Percentiles rank a stretch among this genome's conserved stretches.
phyloP scores from a whole-genome alignment of 768 basidiomycete genomes.

The Coprinopsis strossmayeri region DNA sequence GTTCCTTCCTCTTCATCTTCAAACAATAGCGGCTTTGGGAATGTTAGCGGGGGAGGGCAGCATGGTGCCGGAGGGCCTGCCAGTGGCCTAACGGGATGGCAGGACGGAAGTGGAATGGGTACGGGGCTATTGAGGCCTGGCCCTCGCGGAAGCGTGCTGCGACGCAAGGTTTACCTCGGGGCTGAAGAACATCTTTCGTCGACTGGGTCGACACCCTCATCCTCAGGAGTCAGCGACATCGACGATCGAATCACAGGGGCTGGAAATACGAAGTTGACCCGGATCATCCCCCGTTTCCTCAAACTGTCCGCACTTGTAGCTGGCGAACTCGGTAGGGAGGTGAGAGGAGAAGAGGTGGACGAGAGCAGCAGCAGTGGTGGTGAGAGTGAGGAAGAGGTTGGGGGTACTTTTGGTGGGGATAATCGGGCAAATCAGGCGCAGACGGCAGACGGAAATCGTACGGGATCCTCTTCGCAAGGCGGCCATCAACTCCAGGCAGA shows the following conservation, averaged over 20 bases:
- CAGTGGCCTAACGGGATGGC: conserved; percentile 54
- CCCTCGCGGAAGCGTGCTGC: conserved; percentile 48
- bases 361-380: conserved; percentile 5
- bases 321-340: conserved; percentile 69
- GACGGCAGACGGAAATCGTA: too few relatives aligned
- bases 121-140: conserved; percentile 58
- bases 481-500: too few relatives aligned
- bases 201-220: neutral
- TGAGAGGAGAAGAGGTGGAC: conserved; percentile 45
- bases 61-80: conserved; percentile 1
- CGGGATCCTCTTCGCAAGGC: neutral
- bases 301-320: conserved; percentile 74
- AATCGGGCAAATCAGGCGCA: neutral
- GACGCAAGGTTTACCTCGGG: conserved; percentile 33
- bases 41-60: neutral
- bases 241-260: conserved; percentile 30
- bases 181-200: neutral
- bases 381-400: conserved; percentile 3
- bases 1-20: neutral
- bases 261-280: conserved; percentile 59
- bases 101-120: conserved; percentile 69
- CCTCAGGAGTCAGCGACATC: neutral
- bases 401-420: neutral
- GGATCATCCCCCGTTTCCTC: conserved; percentile 66
- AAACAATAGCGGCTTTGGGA: too few relatives aligned